phyloP scores from a whole-genome alignment of 345 rosid species.

The Hibiscus mutabilis region DNA sequence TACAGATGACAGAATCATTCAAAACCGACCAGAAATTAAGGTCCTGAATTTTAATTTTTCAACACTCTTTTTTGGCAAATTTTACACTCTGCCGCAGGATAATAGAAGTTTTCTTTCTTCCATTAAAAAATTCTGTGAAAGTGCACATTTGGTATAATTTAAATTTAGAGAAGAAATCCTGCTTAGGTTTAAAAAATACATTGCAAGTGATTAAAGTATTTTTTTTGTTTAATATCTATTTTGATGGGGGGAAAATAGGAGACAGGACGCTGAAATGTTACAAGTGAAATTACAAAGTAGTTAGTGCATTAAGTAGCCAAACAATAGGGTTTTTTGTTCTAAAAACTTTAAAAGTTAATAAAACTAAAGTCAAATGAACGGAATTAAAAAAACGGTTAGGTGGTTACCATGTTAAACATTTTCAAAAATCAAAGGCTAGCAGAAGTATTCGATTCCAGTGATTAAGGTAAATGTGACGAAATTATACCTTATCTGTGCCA shows the following conservation, averaged over 20 bases:
- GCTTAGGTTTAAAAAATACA: neutral
- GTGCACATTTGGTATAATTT: neutral
- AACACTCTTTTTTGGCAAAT: neutral
- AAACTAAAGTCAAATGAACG: neutral
- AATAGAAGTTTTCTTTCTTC: neutral
- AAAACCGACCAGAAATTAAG: neutral
- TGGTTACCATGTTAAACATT: neutral
- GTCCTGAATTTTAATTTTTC: neutral
- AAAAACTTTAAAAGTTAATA: neutral
- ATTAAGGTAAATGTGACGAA: slow-evolving; percentile 4
- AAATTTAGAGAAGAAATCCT: neutral
- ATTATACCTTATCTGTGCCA: slow-evolving; percentile 68
- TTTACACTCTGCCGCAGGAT: neutral
- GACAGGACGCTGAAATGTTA: slow-evolving; percentile 1
- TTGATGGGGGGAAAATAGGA: neutral
- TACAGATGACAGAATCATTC: neutral
- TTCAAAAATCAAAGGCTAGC: neutral
- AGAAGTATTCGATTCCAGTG: neutral
- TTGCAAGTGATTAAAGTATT: neutral
- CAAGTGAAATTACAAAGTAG: neutral
- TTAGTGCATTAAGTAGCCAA: neutral
- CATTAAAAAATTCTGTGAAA: neutral
- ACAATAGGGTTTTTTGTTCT: neutral
- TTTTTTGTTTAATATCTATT: neutral
- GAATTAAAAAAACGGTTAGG: neutral